A percentile compares a stretch with the other conserved stretches of the same genome.
phyloP scores from a whole-genome alignment of 1,139 yeast species.

The Blastobotrys malaysiensis region DNA sequence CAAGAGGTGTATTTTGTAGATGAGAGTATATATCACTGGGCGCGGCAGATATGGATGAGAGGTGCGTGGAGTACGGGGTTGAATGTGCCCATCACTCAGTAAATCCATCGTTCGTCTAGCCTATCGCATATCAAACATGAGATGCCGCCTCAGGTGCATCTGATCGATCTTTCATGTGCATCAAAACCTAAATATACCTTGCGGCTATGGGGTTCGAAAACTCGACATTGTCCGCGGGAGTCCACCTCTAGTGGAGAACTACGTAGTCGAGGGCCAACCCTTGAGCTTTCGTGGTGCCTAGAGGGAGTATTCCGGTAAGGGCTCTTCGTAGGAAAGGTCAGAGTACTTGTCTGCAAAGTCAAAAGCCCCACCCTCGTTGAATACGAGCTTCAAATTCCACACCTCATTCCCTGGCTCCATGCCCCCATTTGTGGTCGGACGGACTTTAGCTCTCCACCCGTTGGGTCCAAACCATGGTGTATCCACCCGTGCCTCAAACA shows the following conservation, averaged over 20 bases:
- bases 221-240: not conserved
- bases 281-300: no score
- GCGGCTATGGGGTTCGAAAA: not conserved
- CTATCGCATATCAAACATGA: not conserved
- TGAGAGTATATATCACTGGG: no score
- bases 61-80: not conserved
- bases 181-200: not conserved
- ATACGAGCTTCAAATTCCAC: conserved; percentile 26
- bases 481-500: conserved; percentile 10
- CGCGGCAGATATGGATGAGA: no score
- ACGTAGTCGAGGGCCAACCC: not conserved
- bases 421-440: conserved; percentile 20
- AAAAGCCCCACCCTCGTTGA: conserved; percentile 32
- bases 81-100: not conserved
- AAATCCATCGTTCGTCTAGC: not conserved
- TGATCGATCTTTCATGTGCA: not conserved
- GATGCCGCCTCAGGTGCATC: not conserved
- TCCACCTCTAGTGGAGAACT: not conserved
- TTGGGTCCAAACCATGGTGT: conserved; percentile 38
- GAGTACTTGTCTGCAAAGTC: conserved; percentile 22
- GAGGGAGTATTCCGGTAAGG: conserved; percentile 16
- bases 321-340: conserved; percentile 13
- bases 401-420: conserved; percentile 23
- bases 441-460: conserved; percentile 25
- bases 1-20: no score